Base-by-base conservation (phyloP, 2,329 filamentous ascomycete species). In the Sporothrix luriei region DNA sequence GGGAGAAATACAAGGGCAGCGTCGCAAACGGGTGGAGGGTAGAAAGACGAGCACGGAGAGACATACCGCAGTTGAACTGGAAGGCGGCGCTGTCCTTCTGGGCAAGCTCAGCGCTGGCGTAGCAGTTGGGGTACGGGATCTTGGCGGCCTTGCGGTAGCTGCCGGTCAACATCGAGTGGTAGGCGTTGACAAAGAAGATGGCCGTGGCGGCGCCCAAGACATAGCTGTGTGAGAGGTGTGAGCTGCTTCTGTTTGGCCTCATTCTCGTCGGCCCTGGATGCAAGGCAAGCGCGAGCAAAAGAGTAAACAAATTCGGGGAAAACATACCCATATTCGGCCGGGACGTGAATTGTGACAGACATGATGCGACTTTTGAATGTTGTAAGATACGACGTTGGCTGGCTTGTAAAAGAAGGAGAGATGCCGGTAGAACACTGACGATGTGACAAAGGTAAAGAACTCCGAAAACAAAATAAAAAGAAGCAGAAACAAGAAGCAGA, bases 61-160 rank as follows among this genome's bases (percentile, higher is more conserved):
- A 67, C 70, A 21, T 77, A 84, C 83, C 85, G 80, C 87, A 90
- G 82, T 91, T 91, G 81, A 90, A 90, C 68, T 77, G 76, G 77
- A 79, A 84, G 55, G 84, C 87, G 64, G 82, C 82, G 61, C 81
- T 80, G 75, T 88, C 81, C 78, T 86, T 85, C 40, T 80, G 81
- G 24, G 85, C 85, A 57, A 83, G 79, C 74, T 88, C 85, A 49
- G 82, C 77, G 46, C 78, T 80, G 61, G 85, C 88, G 74, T 90
- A 90, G 55, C 84, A 75, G 67, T 79, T 82, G 33, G 88, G 88
- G 74, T 89, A 90, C 55, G 78, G 76, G 74, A 90, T 76, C 16
- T 83, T 82, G 74, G 84, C 83, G 26, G 79, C 78, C 75, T 82
- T 86, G 78, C 88, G 87, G 72, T 80, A 80, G 14, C 74, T 75